Conservation (phyloP, 2,329 filamentous ascomycete genomes). For the Fusarium heterosporum region DNA sequence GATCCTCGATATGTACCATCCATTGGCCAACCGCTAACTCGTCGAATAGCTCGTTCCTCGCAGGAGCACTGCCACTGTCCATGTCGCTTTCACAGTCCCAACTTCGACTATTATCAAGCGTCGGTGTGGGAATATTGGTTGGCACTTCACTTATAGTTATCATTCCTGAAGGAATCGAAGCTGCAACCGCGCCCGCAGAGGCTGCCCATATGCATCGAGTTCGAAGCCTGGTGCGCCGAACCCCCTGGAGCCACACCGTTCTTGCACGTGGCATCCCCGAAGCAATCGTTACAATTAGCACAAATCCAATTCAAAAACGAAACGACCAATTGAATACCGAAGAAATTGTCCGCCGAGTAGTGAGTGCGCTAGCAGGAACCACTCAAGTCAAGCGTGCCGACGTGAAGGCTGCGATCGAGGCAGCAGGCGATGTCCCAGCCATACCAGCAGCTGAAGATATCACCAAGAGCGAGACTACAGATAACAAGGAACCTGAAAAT, state of each 20-base stretch:
- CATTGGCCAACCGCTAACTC: constrained; percentile 36
- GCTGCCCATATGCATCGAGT: constrained; percentile 54
- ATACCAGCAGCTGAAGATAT: constrained; percentile 25
- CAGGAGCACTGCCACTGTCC: constrained; percentile 89
- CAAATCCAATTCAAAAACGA: constrained; percentile 14
- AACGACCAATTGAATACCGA: constrained; percentile 23
- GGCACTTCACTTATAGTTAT: constrained; percentile 97
- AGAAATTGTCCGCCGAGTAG: constrained; percentile 31
- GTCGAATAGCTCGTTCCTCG: constrained; percentile 83
- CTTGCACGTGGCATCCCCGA: constrained; percentile 44
- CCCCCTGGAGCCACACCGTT: constrained; percentile 48
- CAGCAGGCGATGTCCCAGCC: constrained; percentile 29
- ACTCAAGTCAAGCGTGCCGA: constrained; percentile 29
- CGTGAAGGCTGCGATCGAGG: constrained; percentile 28
- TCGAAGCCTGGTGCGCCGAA: constrained; percentile 50
- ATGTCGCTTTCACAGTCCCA: constrained; percentile 89
- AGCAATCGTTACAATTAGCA: constrained; percentile 38
- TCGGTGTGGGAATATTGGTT: constrained; percentile 93
- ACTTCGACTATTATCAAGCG: constrained; percentile 87
- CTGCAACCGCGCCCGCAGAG: constrained; percentile 73
- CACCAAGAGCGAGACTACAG: constrained; percentile 9
- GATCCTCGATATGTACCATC: constrained; percentile 26
- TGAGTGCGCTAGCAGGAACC: constrained; percentile 14
- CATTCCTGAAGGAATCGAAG: constrained; percentile 95
- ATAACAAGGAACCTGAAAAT: constrained; percentile 21